These are phyloP conservation scores for Hypoxylon sp. DNA, from an alignment of 2,329 filamentous ascomycete genomes.

Conservation along the genomic window DNA sequence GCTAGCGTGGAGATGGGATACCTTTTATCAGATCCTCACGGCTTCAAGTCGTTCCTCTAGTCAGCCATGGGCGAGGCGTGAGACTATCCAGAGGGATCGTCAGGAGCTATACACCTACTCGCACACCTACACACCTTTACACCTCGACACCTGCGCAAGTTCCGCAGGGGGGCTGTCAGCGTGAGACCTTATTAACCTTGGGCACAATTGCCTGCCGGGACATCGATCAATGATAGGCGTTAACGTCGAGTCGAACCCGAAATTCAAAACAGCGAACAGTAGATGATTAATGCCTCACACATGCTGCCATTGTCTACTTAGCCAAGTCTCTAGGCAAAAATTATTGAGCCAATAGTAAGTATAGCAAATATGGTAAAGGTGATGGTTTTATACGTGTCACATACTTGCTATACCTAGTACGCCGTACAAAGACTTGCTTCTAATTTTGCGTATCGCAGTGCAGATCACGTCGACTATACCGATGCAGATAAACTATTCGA, in stretches of 20 bases:
- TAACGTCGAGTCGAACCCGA: conserved; percentile 28
- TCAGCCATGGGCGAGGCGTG: conserved; percentile 26
- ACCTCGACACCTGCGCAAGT: conserved; percentile 22
- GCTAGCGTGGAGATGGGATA: conserved; percentile 13
- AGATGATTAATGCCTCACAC: conserved; percentile 42
- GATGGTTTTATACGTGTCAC: conserved; percentile 11
- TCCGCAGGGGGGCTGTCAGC: conserved; percentile 41
- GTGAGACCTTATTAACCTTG: conserved; percentile 27
- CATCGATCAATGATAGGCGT: conserved; percentile 34
- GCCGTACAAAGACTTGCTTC: conserved; percentile 12
- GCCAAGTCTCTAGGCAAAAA: conserved; percentile 22
- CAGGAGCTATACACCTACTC: conserved; percentile 38
- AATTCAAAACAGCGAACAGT: conserved; percentile 25
- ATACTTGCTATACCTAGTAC: background rate
- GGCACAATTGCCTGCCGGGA: conserved; percentile 20
- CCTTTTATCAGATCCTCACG: background rate
- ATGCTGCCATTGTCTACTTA: conserved; percentile 16
- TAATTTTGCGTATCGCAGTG: conserved; percentile 24
- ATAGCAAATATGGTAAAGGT: conserved; percentile 19
- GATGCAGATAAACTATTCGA: conserved; percentile 14
- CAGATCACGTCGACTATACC: conserved; percentile 22
- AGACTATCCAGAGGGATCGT: conserved; percentile 35
- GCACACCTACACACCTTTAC: conserved; percentile 24
- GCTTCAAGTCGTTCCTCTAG: background rate
- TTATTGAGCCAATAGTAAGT: conserved; percentile 14